Evolutionary conservation across 345 rosid genomes (phyloP), one percentile per base, ranked within the genome.

Genomic region (Heritiera fomes): DNA sequence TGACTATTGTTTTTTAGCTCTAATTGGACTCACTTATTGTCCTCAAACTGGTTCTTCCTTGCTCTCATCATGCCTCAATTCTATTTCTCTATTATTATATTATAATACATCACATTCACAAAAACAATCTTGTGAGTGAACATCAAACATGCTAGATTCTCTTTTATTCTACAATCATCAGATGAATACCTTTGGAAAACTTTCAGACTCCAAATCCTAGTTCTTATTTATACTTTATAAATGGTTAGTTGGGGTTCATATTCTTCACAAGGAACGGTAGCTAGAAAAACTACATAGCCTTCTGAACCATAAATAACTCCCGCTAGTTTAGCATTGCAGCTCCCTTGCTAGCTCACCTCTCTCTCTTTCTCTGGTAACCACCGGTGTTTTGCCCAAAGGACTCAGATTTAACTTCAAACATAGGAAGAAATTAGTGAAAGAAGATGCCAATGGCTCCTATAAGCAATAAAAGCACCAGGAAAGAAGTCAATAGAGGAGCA

Each of bases 401-500:
- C 13, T 23, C 41, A 17, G 43, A 41, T 41, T 76, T 76, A 49
- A 41, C 14, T 15, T 66, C 56, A 50, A 46, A 53, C 7, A 75
- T 8, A 41, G 47, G 46, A 71, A 71, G 55, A 32, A 63, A 23
- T 23, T 23, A 52, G 5, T 8, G 50, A 14, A 43, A 14, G 45
- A 73, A 80, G 56, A 79, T 79, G 79, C 75, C 75, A 40, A 71
- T 74, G 88, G 84, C 83, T 73, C 75, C 81, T 10, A 18, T 28
- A 45, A 76, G 62, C 60, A 53, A 77, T 13, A 79, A 68, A 9
- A 75, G 55, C 81, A 70, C 30, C 15, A 83, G 76, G 83, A 86
- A 75, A 82, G 89, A 82, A 76, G 83, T 78, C 17, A 86, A 79
- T 63, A 83, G 83, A 85, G 90, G 86, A 68, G 84, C 83, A 11